phyloP scores from a whole-genome alignment of 371 early-diverging fungal genomes.

The Umbelopsis sp. region DNA sequence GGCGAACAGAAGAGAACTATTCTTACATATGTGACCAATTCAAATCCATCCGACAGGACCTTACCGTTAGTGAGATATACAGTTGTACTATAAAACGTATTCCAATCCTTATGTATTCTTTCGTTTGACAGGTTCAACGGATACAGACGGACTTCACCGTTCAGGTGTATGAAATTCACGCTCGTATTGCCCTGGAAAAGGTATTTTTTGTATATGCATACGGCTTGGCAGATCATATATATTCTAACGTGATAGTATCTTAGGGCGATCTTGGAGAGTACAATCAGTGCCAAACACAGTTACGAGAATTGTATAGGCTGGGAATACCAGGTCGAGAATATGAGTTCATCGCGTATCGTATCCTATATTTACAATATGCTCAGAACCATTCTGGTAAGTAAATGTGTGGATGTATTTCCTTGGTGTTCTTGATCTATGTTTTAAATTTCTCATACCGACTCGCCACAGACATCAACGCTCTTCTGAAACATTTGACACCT shows the following conservation, averaged over 20 bases:
- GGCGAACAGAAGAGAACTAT: conserved; percentile 77
- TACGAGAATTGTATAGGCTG: conserved; percentile 83
- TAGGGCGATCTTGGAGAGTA: conserved; percentile 95
- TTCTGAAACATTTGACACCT: conserved; percentile 65
- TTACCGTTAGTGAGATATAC: conserved; percentile 67
- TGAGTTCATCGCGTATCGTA: conserved; percentile 92
- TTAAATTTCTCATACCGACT: not conserved
- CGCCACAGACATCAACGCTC: conserved; percentile 71
- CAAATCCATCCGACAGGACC: conserved; percentile 91
- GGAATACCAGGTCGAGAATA: conserved; percentile 69
- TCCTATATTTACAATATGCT: conserved; percentile 88
- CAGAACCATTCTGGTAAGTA: conserved; percentile 81
- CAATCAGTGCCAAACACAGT: conserved; percentile 95
- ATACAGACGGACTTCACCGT: conserved; percentile 93
- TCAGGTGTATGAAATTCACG: conserved; percentile 92
- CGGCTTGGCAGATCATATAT: not conserved
- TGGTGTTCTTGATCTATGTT: not conserved
- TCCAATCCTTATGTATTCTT: not conserved
- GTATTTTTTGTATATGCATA: conserved; percentile 33
- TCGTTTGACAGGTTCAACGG: conserved; percentile 74
- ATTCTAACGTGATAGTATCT: not conserved
- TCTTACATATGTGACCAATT: conserved; percentile 90
- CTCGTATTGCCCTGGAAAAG: conserved; percentile 93
- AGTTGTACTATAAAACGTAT: no score
- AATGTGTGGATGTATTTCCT: not conserved